Evolutionary conservation across 1,284 basidiomycete genomes (phyloP).

Genomic region (Trametes versicolor): DNA sequence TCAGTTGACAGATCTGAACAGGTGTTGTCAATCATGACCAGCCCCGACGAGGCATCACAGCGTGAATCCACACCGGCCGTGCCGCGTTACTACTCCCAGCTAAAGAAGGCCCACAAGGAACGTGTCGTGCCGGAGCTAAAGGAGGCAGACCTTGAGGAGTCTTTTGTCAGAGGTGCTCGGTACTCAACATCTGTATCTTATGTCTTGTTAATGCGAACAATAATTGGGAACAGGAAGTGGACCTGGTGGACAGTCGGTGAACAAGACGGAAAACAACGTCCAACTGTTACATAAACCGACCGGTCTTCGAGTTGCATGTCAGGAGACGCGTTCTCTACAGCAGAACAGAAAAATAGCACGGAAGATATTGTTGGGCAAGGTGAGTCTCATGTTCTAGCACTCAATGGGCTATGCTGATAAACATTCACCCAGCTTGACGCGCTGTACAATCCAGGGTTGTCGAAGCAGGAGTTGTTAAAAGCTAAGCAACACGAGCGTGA

Average conservation of each 20-base stretch:
- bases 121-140: constrained; percentile 70
- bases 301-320: constrained; percentile 79
- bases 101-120: constrained; percentile 72
- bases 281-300: constrained; percentile 83
- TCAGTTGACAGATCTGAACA: constrained; percentile 38
- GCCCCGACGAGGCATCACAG: constrained; percentile 42
- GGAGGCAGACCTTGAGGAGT: constrained; percentile 80
- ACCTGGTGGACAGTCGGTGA: constrained; percentile 86
- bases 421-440: constrained; percentile 65
- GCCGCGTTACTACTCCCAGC: constrained; percentile 66
- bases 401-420: neutral
- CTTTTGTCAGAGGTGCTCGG: constrained; percentile 75
- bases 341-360: constrained; percentile 79
- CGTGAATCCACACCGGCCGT: constrained; percentile 48
- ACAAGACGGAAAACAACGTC: constrained; percentile 87
- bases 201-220: constrained; percentile 29
- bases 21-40: constrained; percentile 47
- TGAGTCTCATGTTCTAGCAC: constrained; percentile 45
- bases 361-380: constrained; percentile 74
- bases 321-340: constrained; percentile 79
- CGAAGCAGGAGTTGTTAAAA: constrained; percentile 69
- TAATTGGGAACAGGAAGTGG: constrained; percentile 68
- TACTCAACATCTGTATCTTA: constrained; percentile 26
- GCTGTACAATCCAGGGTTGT: constrained; percentile 76
- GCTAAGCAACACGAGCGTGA: constrained; percentile 80